A percentile compares a stretch with the other conserved stretches of the same genome.
Conservation (phyloP, 257 asterid genomes). For the Solanum lignicaule region DNA sequence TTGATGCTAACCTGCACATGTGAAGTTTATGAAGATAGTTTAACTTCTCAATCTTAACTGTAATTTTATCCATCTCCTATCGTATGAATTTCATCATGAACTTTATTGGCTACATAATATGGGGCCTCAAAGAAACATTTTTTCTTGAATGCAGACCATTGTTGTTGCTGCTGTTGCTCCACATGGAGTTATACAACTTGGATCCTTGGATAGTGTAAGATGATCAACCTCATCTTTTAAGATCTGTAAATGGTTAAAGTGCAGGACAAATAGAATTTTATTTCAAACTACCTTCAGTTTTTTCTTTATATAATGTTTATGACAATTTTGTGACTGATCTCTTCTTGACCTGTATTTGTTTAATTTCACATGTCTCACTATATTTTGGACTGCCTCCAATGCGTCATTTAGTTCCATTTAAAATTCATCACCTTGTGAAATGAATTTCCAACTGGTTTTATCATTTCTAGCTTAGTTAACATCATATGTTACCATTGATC, state of each 20-base stretch:
- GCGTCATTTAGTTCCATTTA: neutral
- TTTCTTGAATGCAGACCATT: conserved; percentile 58
- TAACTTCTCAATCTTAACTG: neutral
- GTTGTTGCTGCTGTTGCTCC: conserved; percentile 78
- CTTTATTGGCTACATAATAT: neutral
- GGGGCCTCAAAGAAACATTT: neutral
- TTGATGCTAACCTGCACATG: neutral
- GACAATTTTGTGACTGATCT: neutral
- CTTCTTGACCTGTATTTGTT: neutral
- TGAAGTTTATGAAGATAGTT: neutral
- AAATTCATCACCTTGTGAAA: neutral
- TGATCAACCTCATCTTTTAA: neutral
- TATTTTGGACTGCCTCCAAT: neutral
- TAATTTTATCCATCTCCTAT: neutral
- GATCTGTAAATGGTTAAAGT: neutral
- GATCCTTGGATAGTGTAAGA: conserved; percentile 64
- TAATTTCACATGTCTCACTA: neutral
- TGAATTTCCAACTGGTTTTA: neutral
- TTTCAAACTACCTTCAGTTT: neutral
- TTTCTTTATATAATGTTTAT: neutral
- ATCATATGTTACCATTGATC: neutral
- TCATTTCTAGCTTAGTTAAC: neutral
- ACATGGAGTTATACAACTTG: conserved; percentile 80
- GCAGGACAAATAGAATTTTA: neutral
- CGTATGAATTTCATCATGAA: neutral